Evolutionary conservation across 345 rosid species (phyloP), one percentile per base, ranked within the genome.

Genomic region (Conringia planisiliqua): DNA sequence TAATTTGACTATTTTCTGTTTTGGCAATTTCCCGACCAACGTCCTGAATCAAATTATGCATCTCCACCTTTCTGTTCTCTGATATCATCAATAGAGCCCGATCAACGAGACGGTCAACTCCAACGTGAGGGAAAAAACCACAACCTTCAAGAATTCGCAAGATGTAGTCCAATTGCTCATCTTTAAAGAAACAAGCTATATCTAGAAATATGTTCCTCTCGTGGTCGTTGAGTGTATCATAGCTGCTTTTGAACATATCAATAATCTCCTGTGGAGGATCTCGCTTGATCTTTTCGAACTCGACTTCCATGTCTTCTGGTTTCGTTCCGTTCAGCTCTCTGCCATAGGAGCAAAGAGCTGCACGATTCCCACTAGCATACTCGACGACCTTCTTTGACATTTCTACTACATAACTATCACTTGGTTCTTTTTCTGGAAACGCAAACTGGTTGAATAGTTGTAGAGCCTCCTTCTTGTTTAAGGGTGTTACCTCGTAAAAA

Each of bases 121-220:
- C 80, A 56, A 66, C 70, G 14, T 66, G 62, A 14, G 56, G 59
- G 6, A 54, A 72, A 54, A 61, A 72, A 11, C 62, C 68, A 66
- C 74, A 71, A 8, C 61, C 59, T 50, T 80, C 77, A 22, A 76
- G 38, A 40, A 76, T 56, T 3, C n/a, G 39, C 33, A 52, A 63
- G 6, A 66, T 71, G 12, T 12, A 1, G 18, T 75, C 59, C 5
- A 17, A 6, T 0, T 46, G 7, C 44, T 61, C 62, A 13, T 72
- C 72, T 0, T 36, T 61, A 5, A 76, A 76, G 59, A 80, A 76
- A 71, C 56, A 80, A 14, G 78, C 74, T 55, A 80, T 54, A 30
- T 76, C 80, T 1, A 76, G 52, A 12, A 80, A 80, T 56, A 77
- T 72, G 32, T 11, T 42, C 35, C 50, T 80, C 78, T 66, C 77